phyloP scores from a whole-genome alignment of 768 basidiomycete genomes.

The Pulveroboletus sp. region DNA sequence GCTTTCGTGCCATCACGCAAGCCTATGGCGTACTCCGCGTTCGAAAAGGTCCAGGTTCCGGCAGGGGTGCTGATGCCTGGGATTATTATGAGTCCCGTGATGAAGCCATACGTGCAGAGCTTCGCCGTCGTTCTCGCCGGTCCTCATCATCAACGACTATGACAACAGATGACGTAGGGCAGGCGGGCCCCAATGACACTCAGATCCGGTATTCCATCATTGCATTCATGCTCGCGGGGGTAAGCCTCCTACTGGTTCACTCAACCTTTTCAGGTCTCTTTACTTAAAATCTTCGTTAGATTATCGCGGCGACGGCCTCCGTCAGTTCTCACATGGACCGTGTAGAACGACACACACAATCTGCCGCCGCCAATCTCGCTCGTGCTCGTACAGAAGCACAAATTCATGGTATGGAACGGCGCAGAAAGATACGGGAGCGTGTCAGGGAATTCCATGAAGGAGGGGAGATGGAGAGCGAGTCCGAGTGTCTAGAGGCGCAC shows the following conservation, averaged over 20 bases:
- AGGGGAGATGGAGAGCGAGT: neutral
- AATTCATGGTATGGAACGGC: slow-evolving; percentile 51
- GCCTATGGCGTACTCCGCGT: slow-evolving; percentile 52
- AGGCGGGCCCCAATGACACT: neutral
- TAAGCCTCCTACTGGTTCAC: slow-evolving; percentile 1
- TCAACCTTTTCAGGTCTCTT: neutral
- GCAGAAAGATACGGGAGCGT: slow-evolving; percentile 48
- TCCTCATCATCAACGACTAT: slow-evolving; percentile 27
- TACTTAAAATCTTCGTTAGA: slow-evolving; percentile 6
- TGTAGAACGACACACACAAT: slow-evolving; percentile 39
- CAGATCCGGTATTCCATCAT: slow-evolving; percentile 13
- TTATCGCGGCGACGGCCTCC: slow-evolving; percentile 2
- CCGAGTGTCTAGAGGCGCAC: neutral
- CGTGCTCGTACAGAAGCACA: slow-evolving; percentile 57
- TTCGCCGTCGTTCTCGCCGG: slow-evolving; percentile 43
- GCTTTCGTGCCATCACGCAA: slow-evolving; percentile 61
- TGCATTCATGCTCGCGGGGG: slow-evolving; percentile 11
- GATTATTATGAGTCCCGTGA: slow-evolving; percentile 13
- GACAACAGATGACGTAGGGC: neutral
- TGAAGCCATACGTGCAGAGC: slow-evolving; percentile 50
- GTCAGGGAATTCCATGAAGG: slow-evolving; percentile 35
- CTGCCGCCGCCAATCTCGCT: slow-evolving; percentile 56
- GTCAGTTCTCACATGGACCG: slow-evolving; percentile 33
- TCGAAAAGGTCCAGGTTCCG: neutral
- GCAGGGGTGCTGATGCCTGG: neutral